phyloP scores from a whole-genome alignment of 2,329 filamentous ascomycete genomes.

The Fusarium decemcellulare region DNA sequence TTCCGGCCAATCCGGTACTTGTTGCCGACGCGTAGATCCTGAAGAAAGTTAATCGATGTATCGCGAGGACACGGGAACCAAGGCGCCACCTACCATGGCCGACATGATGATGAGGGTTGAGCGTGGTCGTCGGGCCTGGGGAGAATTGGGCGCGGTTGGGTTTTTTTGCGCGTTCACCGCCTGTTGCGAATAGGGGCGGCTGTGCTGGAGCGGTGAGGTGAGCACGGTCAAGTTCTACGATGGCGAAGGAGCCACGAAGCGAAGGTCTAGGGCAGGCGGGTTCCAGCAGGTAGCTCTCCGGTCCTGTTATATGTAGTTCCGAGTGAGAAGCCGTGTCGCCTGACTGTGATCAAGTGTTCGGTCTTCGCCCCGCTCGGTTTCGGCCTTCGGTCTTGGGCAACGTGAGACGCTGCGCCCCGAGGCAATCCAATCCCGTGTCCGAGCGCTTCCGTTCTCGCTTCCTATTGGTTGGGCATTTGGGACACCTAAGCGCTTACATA shows the following conservation, averaged over 20 bases:
- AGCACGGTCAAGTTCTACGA: not conserved
- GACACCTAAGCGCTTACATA: too few relatives aligned
- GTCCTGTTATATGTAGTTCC: not conserved
- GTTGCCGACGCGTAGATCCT: slow-evolving; percentile 99
- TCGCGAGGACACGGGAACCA: not conserved
- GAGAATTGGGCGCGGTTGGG: not conserved
- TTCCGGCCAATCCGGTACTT: slow-evolving; percentile 99
- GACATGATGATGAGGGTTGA: not conserved
- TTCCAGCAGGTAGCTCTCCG: not conserved
- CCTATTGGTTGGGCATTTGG: too few relatives aligned
- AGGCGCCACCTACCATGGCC: slow-evolving; percentile 1
- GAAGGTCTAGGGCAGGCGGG: not conserved
- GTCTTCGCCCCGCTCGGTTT: slow-evolving; percentile 4
- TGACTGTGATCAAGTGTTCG: not conserved
- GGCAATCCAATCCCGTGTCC: too few relatives aligned
- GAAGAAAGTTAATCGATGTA: slow-evolving; percentile 9
- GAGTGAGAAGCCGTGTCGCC: not conserved
- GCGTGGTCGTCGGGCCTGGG: not conserved
- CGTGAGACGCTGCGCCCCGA: too few relatives aligned
- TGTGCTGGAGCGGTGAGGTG: not conserved
- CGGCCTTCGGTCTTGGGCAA: slow-evolving; percentile 1
- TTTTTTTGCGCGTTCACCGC: not conserved
- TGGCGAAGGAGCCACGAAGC: not conserved
- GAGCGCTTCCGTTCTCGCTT: too few relatives aligned
- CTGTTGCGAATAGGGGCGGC: not conserved